Evolutionary conservation across 2,329 filamentous ascomycete species (phyloP), one percentile per base, ranked within the genome.

Genomic region (Dactylellina haptotyla): DNA sequence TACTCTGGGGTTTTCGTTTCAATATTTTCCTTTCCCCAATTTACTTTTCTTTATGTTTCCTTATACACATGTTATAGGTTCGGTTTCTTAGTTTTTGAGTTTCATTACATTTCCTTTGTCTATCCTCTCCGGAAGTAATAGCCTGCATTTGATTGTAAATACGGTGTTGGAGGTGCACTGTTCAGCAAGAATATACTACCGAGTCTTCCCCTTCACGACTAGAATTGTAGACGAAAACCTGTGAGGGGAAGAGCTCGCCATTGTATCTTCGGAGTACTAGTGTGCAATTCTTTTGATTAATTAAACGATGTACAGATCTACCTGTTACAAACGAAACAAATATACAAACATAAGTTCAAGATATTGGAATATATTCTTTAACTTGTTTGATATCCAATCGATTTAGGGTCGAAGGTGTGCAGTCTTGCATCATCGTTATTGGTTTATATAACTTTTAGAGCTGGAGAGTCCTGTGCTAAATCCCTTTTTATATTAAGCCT

Each of bases 401-500:
- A n/a, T n/a, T n/a, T n/a, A n/a, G n/a, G n/a, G n/a, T n/a, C n/a
- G n/a, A n/a, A n/a, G n/a, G n/a, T n/a, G n/a, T n/a, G n/a, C n/a
- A n/a, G n/a, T n/a, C n/a, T n/a, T n/a, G n/a, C n/a, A n/a, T n/a
- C n/a, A n/a, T 14, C 32, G 32, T 34, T 34, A 34, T 34, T 34
- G n/a, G n/a, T n/a, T n/a, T n/a, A n/a, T n/a, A n/a, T n/a, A n/a
- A n/a, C n/a, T n/a, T n/a, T n/a, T n/a, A n/a, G n/a, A n/a, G n/a
- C n/a, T n/a, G n/a, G n/a, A n/a, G n/a, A n/a, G n/a, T n/a, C n/a
- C n/a, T n/a, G n/a, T n/a, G n/a, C n/a, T n/a, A n/a, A n/a, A n/a
- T n/a, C n/a, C n/a, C n/a, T n/a, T 46, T 28, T 50, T 50, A 50
- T 12, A 61, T 56, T 20, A 71, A 23, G 1, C 66, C 66, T 18